Conservation (phyloP, 768 basidiomycete genomes). For the Tricholoma saponaceum region DNA sequence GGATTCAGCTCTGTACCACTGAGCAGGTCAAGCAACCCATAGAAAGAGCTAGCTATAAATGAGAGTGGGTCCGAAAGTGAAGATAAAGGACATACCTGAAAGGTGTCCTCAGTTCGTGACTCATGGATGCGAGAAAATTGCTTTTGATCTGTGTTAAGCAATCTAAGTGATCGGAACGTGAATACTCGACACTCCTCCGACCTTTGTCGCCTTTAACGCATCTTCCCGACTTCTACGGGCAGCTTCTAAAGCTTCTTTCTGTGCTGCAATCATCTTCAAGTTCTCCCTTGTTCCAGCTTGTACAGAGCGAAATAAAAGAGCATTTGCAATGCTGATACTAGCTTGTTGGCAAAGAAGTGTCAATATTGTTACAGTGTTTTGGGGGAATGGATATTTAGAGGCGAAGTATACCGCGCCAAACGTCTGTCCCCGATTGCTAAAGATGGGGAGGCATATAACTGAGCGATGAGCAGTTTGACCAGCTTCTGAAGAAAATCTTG, state of each 20-base stretch:
- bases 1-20: slow-evolving; percentile 66
- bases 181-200: slow-evolving; percentile 15
- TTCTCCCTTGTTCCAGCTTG: slow-evolving; percentile 73
- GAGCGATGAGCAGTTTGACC: slow-evolving; percentile 56
- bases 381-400: slow-evolving; percentile 61
- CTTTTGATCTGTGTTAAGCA: slow-evolving; percentile 58
- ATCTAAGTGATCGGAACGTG: neutral
- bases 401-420: slow-evolving; percentile 69
- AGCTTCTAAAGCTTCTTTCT: slow-evolving; percentile 64
- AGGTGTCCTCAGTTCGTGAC: slow-evolving; percentile 72
- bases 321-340: slow-evolving; percentile 71
- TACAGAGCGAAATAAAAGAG: slow-evolving; percentile 69
- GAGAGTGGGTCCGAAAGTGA: slow-evolving; percentile 1
- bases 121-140: slow-evolving; percentile 75
- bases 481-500: slow-evolving; percentile 67
- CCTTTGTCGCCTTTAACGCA: slow-evolving; percentile 72
- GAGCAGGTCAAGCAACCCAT: slow-evolving; percentile 70
- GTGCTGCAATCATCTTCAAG: slow-evolving; percentile 71
- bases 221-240: slow-evolving; percentile 69
- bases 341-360: slow-evolving; percentile 71
- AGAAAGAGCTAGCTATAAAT: slow-evolving; percentile 52
- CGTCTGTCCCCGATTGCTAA: slow-evolving; percentile 72
- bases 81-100: slow-evolving; percentile 47
- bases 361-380: slow-evolving; percentile 55
- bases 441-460: slow-evolving; percentile 66